Conservation (phyloP, 495 filamentous ascomycete genomes). For the Trichoderma asperelloides region DNA sequence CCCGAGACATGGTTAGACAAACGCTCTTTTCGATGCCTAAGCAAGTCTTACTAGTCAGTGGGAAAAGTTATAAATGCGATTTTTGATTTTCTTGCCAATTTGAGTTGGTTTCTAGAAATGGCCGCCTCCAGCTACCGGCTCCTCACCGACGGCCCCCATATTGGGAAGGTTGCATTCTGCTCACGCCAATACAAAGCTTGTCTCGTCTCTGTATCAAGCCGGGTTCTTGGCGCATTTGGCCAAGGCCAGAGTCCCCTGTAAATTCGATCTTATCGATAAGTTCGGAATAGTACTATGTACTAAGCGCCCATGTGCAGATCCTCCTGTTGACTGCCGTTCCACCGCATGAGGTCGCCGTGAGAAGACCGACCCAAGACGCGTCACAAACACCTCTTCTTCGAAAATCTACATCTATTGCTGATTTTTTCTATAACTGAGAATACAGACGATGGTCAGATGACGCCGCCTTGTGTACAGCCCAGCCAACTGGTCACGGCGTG, state of each 20-base stretch:
- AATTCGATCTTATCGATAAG: not conserved
- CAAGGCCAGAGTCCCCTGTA: not conserved
- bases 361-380: not conserved
- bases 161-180: no score
- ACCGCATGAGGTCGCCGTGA: not conserved
- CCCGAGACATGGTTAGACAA: not conserved
- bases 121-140: no score
- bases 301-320: not conserved
- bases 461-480: not conserved
- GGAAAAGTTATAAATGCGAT: not conserved
- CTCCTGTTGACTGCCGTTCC: not conserved
- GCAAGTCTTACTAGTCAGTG: no score
- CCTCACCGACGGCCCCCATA: no score
- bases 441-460: not conserved
- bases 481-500: not conserved
- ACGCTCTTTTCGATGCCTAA: not conserved
- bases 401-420: not conserved
- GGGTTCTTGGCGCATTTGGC: not conserved
- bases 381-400: not conserved
- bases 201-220: not conserved
- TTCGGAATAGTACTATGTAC: not conserved
- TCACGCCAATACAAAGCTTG: no score
- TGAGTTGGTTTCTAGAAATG: no score
- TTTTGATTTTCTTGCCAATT: not conserved
- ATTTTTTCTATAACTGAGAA: not conserved